A percentile compares a stretch with the other conserved stretches of the same genome.
Conservation (phyloP, 768 basidiomycete species). For the Trametes villosa region DNA sequence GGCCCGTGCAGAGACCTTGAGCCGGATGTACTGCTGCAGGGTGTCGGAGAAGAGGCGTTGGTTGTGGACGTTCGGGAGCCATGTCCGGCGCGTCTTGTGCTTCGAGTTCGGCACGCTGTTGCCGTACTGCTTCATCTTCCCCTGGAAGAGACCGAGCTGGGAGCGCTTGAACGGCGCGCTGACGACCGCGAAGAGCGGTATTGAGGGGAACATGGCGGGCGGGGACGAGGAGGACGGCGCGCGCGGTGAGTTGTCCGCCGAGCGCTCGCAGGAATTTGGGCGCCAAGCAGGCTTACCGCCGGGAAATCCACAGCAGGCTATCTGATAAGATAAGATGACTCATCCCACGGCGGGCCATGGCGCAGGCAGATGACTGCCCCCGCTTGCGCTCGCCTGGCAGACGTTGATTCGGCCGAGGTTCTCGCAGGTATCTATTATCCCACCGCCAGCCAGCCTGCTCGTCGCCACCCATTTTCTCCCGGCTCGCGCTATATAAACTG, state of each 20-base stretch:
- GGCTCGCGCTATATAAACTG: conserved; percentile 13
- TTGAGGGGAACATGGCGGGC: conserved; percentile 41
- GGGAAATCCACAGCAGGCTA: background rate
- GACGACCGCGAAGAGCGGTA: conserved; percentile 37
- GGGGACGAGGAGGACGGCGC: background rate
- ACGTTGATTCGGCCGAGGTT: conserved; percentile 25
- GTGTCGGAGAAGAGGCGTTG: conserved; percentile 75
- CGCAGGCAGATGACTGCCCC: conserved; percentile 2
- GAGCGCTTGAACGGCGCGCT: conserved; percentile 81
- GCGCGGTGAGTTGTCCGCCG: background rate
- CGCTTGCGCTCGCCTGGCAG: conserved; percentile 4
- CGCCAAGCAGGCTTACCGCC: background rate
- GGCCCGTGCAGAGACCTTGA: conserved; percentile 78
- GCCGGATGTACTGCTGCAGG: conserved; percentile 56
- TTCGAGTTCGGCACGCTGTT: conserved; percentile 91
- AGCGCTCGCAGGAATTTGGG: no score
- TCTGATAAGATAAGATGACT: conserved; percentile 22
- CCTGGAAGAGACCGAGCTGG: conserved; percentile 82
- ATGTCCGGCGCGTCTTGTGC: conserved; percentile 84
- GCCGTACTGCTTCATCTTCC: conserved; percentile 77
- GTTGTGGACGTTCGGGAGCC: conserved; percentile 86
- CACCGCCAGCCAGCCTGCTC: no score
- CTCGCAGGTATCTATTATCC: no score
- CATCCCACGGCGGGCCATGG: no score
- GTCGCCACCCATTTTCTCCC: background rate